phyloP scores from a whole-genome alignment of 352 stramenopile genomes.

The Pythium dissotocum region DNA sequence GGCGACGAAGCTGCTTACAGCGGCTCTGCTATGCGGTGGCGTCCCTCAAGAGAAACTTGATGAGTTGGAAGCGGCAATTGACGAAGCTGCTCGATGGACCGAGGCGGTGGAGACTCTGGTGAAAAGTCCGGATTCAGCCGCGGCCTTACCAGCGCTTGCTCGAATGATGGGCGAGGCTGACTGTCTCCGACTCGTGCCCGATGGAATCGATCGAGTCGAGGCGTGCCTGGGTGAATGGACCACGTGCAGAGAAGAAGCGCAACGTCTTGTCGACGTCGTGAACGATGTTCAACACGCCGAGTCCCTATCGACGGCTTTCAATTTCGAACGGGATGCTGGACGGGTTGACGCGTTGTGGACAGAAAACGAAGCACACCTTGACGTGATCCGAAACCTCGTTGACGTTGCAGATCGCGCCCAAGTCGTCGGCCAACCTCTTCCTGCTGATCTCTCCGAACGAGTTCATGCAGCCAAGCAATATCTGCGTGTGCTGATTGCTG shows the following conservation, averaged over 20 bases:
- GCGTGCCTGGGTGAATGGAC: conserved; percentile 20
- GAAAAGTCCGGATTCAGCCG: not conserved
- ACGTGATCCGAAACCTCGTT: conserved; percentile 18
- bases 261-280: conserved; percentile 11
- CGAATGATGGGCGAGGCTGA: conserved; percentile 8
- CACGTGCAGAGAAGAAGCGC: conserved; percentile 12
- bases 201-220: conserved; percentile 20
- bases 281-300: conserved; percentile 14
- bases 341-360: conserved; percentile 18
- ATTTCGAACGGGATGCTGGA: conserved; percentile 20
- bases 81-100: conserved; percentile 25
- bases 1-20: conserved; percentile 27
- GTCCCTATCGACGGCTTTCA: conserved; percentile 11
- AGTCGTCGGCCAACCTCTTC: conserved; percentile 20
- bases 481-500: conserved; percentile 22
- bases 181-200: conserved; percentile 3
- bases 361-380: conserved; percentile 23
- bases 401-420: conserved; percentile 19
- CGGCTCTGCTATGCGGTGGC: conserved; percentile 22
- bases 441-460: conserved; percentile 1
- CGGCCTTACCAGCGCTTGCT: conserved; percentile 12
- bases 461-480: conserved; percentile 22
- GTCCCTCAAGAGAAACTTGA: conserved; percentile 25
- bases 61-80: conserved; percentile 22
- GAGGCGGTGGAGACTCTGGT: conserved; percentile 20